Evolutionary conservation across 2,329 filamentous ascomycete genomes (phyloP).

Genomic region (Lasiodiplodia sp.): DNA sequence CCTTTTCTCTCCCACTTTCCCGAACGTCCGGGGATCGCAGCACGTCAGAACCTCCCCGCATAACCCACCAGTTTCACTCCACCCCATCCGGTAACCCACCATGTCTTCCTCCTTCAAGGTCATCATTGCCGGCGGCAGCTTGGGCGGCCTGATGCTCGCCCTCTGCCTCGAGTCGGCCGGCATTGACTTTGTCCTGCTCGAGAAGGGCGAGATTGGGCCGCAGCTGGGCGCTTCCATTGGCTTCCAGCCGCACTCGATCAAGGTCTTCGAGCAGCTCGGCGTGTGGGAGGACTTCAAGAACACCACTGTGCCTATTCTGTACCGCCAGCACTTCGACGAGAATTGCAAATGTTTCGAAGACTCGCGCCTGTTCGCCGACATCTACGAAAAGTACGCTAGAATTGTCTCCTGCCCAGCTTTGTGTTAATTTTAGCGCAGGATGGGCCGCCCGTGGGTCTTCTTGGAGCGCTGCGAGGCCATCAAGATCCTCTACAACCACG

Average conservation of each 20-base stretch:
- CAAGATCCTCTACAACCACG: slow-evolving; percentile 32
- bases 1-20: not conserved
- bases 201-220: slow-evolving; percentile 36
- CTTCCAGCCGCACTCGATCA: slow-evolving; percentile 35
- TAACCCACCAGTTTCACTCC: not conserved
- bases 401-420: not conserved
- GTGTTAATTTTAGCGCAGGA: not conserved
- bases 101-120: slow-evolving; percentile 27
- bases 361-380: slow-evolving; percentile 14
- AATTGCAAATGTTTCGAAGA: slow-evolving; percentile 22
- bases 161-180: slow-evolving; percentile 32
- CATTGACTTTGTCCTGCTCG: slow-evolving; percentile 38
- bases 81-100: not conserved
- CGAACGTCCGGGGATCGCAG: not conserved
- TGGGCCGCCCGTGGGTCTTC: slow-evolving; percentile 23
- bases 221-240: slow-evolving; percentile 37
- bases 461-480: slow-evolving; percentile 19
- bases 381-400: not conserved
- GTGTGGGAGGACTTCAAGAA: slow-evolving; percentile 20
- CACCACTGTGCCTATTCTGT: not conserved
- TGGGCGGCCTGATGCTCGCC: slow-evolving; percentile 34
- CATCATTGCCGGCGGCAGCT: slow-evolving; percentile 29
- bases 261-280: slow-evolving; percentile 39
- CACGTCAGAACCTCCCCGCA: not conserved
- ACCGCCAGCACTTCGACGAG: slow-evolving; percentile 20